Percentiles rank a stretch among this genome's conserved stretches.
These are phyloP conservation scores for Neophaeococcomyces aloes DNA, from an alignment of 2,329 filamentous ascomycete genomes.

Conservation along the genomic window DNA sequence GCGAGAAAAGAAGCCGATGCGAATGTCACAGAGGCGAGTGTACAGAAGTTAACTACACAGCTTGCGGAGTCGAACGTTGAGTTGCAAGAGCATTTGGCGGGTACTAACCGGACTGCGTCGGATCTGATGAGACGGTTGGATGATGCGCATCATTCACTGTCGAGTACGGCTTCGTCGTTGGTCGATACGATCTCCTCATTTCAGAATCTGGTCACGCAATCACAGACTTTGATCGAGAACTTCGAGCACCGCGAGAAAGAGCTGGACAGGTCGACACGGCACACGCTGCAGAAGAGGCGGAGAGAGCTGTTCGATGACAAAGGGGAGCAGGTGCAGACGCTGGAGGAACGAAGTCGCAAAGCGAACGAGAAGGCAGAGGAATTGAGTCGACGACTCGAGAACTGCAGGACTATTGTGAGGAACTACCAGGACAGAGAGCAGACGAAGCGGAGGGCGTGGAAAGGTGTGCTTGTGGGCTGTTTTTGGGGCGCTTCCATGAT, in stretches of 20 bases:
- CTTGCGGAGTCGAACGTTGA: constrained; percentile 5
- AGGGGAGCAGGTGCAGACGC: not conserved
- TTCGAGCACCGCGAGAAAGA: constrained; percentile 4
- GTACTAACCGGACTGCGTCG: not conserved
- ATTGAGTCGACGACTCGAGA: constrained; percentile 3
- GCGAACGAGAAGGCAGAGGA: constrained; percentile 4
- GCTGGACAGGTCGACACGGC: not conserved
- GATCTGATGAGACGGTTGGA: constrained; percentile 6
- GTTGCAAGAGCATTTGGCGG: not conserved
- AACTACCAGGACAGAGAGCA: constrained; percentile 4
- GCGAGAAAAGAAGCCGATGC: not conserved
- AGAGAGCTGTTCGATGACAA: not conserved
- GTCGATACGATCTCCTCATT: constrained; percentile 7
- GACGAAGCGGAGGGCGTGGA: constrained; percentile 6
- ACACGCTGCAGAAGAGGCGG: not conserved
- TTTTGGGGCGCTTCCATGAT: constrained; percentile 3
- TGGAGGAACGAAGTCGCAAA: constrained; percentile 1
- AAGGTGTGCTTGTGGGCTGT: constrained; percentile 5
- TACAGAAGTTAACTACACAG: constrained; percentile 4
- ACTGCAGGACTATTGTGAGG: constrained; percentile 3
- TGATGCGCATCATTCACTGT: constrained; percentile 3
- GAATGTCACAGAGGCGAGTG: constrained; percentile 3
- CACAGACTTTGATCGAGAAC: not conserved
- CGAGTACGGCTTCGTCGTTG: not conserved
- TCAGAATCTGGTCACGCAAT: constrained; percentile 4